Base-by-base conservation (phyloP, 2,329 filamentous ascomycete genomes). In the Verticillium longisporum region DNA sequence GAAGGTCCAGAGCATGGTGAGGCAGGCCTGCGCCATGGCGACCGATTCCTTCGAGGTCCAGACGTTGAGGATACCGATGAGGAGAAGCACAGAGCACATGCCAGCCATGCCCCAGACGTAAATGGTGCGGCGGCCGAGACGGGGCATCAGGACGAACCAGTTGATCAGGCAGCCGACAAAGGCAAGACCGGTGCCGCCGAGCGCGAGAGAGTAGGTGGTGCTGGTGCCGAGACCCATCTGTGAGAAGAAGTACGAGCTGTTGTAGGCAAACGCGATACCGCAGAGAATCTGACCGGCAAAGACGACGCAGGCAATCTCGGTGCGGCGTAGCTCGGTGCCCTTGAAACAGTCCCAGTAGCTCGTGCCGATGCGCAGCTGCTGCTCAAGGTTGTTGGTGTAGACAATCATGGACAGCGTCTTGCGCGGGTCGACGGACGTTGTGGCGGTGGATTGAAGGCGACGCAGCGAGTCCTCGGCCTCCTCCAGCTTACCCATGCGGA, bases 201-300 rank as follows among this genome's bases (percentile, higher is more conserved):
- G 69, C 32, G 75, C 70, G 54, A 77, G 71, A 53, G 71, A 68
- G 64, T 75, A 73, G 14, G 72, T 69, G 1, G 71, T 64, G 38
- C 62, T 61, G 9, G 68, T 63, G 7, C 63, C 61, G 32, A 77
- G 67, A n/a, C 75, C 73, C 53, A 71, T 73, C 59, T 70, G 71
- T 61, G 73, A 67, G 61, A 75, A 76, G 62, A 77, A 75, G 62
- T 74, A 76, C 11, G 75, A 75, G 5, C 74, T 72, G 63, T 75
- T 76, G 18, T 72, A 73, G 36, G 74, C 71, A 54, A 77, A 70
- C 33, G 66, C 67, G 64, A 86, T 85, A 31, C 87, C 86, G 58
- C 81, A 84, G 1, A 88, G 74, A 21, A 87, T 86, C 67, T 89
- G 87, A 3, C 86, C 86, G 3, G 83, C 80, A 76, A 87, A 89